Percentiles rank a stretch among this genome's conserved stretches.
These are phyloP conservation scores for Pleurotus citrinopileatus DNA, from an alignment of 768 basidiomycete species.

Conservation along the genomic window DNA sequence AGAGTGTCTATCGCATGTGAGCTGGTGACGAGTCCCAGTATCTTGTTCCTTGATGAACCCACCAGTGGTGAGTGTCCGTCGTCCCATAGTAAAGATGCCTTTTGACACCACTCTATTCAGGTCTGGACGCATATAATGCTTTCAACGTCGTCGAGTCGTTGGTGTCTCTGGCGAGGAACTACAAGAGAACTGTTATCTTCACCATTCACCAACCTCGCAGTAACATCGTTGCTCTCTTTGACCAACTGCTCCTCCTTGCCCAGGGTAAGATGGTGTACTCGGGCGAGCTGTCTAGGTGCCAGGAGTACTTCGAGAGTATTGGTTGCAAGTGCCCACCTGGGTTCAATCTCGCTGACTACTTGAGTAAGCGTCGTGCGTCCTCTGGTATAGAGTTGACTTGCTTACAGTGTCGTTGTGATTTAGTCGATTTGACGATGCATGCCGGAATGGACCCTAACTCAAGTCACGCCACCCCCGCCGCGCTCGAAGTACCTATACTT, in stretches of 20 bases:
- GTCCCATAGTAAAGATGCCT: too few relatives aligned
- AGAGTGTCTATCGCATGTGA: constrained; percentile 98
- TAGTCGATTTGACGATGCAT: constrained; percentile 75
- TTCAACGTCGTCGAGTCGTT: constrained; percentile 91
- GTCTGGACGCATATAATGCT: constrained; percentile 94
- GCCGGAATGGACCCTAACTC: constrained; percentile 36
- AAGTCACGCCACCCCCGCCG: constrained; percentile 36
- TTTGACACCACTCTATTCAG: too few relatives aligned
- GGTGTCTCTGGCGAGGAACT: constrained; percentile 79
- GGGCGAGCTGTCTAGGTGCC: constrained; percentile 71
- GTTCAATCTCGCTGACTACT: constrained; percentile 95
- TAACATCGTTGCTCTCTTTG: constrained; percentile 95
- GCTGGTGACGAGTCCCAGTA: constrained; percentile 94
- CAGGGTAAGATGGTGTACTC: constrained; percentile 84
- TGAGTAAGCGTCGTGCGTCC: constrained; percentile 59
- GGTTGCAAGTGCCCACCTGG: constrained; percentile 87
- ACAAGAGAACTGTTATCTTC: constrained; percentile 94
- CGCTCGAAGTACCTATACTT: constrained; percentile 31
- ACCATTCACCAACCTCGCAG: constrained; percentile 98
- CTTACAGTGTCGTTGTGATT: background rate
- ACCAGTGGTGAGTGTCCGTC: constrained; percentile 72
- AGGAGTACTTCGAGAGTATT: constrained; percentile 75
- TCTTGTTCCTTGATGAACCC: constrained; percentile 95
- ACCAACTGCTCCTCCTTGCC: constrained; percentile 84
- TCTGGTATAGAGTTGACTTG: constrained; percentile 6